These are phyloP conservation scores for Aspergillus hiratsukae DNA, from an alignment of 2,329 filamentous ascomycete species.

Conservation along the genomic window DNA sequence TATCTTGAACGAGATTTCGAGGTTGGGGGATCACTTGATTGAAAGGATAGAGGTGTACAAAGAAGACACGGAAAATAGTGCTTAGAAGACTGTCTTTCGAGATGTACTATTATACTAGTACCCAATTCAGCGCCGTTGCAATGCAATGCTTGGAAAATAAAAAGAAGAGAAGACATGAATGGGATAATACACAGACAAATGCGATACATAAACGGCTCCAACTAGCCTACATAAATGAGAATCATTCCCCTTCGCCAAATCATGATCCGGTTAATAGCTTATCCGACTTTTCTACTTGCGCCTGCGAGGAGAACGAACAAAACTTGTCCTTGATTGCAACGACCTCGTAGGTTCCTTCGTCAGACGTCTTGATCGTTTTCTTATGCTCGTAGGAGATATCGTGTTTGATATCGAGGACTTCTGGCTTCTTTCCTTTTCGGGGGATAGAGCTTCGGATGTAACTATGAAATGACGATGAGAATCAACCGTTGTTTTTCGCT, in stretches of 20 bases:
- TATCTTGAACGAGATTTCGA: constrained; percentile 42
- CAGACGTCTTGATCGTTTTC: constrained; percentile 77
- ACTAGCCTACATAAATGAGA: constrained; percentile 16
- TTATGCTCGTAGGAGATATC: constrained; percentile 77
- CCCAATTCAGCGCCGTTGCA: constrained; percentile 27
- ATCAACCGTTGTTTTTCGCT: neutral
- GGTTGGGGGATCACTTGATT: constrained; percentile 60
- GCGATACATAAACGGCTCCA: constrained; percentile 13
- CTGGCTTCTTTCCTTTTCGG: constrained; percentile 68
- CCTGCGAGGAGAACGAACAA: constrained; percentile 79
- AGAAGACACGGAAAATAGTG: constrained; percentile 11
- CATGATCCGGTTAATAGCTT: constrained; percentile 29
- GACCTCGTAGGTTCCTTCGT: constrained; percentile 97
- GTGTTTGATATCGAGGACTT: constrained; percentile 84
- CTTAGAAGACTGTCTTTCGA: constrained; percentile 3
- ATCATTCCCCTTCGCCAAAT: constrained; percentile 7
- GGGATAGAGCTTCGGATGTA: constrained; percentile 88
- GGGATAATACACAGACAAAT: neutral
- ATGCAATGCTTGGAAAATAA: constrained; percentile 18
- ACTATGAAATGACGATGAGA: constrained; percentile 24
- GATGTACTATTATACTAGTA: constrained; percentile 13
- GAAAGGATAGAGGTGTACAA: constrained; percentile 56
- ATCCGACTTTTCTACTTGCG: constrained; percentile 47
- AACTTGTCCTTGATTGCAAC: constrained; percentile 91
- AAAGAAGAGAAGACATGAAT: constrained; percentile 3